Conservation (phyloP, 23 red algal species). For the Cyanidium caldarium region DNA sequence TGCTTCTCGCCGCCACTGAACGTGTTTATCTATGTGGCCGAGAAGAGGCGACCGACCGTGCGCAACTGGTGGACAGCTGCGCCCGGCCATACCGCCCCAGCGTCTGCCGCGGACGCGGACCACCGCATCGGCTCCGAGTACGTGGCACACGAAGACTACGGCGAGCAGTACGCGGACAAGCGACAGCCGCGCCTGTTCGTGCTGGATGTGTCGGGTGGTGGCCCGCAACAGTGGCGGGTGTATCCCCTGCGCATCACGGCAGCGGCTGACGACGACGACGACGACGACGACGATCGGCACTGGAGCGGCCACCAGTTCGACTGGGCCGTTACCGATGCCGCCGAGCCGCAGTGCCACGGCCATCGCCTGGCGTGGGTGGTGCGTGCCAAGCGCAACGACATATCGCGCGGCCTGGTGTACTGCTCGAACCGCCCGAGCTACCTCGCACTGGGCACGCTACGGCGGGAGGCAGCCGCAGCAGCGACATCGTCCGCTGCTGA, state of each 20-base stretch:
- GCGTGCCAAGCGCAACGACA: neutral
- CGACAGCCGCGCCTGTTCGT: neutral
- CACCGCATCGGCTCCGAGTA: neutral
- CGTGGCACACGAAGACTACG: slow-evolving; percentile 2
- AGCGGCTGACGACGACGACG: no score
- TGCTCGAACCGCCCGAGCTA: slow-evolving; percentile 9
- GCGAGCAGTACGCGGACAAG: slow-evolving; percentile 11
- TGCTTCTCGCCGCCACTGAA: neutral
- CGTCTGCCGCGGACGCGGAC: neutral
- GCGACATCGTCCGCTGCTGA: no score
- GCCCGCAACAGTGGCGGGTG: neutral
- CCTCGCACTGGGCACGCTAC: neutral
- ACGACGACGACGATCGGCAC: no score
- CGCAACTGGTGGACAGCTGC: no score
- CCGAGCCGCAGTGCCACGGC: neutral
- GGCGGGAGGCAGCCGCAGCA: no score
- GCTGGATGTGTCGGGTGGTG: neutral
- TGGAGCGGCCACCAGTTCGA: neutral
- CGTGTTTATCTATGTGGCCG: neutral
- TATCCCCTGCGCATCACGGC: neutral
- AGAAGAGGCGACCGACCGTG: neutral
- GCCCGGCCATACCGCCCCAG: no score
- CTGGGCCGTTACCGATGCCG: neutral
- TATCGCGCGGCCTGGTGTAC: slow-evolving; percentile 9
- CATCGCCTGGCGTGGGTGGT: neutral